These are phyloP conservation scores for Lachancea sp. DNA, from an alignment of 805 yeast genomes.

Conservation along the genomic window DNA sequence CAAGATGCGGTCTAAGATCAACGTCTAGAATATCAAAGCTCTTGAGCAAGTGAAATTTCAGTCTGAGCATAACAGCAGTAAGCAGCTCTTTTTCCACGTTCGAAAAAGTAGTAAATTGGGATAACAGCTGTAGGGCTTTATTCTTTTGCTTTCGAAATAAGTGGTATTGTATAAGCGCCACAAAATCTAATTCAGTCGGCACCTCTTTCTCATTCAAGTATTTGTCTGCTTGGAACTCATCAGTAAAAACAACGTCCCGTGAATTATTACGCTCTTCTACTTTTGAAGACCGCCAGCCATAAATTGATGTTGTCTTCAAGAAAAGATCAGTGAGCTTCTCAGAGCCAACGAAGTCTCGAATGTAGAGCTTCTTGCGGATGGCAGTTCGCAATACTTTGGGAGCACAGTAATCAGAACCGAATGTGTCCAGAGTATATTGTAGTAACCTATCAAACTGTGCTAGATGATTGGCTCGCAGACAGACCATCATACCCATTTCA, in stretches of 20 bases:
- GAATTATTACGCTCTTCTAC: not conserved
- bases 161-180: constrained; percentile 24
- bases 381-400: constrained; percentile 35
- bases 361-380: constrained; percentile 30
- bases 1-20: constrained; percentile 12
- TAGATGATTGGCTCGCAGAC: constrained; percentile 32
- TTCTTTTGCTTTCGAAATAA: constrained; percentile 15
- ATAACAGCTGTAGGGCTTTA: constrained; percentile 20
- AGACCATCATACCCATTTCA: constrained; percentile 42
- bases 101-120: constrained; percentile 21
- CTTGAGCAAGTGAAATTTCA: constrained; percentile 22
- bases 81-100: constrained; percentile 15
- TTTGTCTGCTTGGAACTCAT: constrained; percentile 28
- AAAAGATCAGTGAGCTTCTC: constrained; percentile 31
- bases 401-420: constrained; percentile 31
- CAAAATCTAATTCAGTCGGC: constrained; percentile 25
- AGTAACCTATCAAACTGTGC: constrained; percentile 35
- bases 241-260: constrained; percentile 14
- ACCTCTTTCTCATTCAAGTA: constrained; percentile 27
- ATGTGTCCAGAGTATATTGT: constrained; percentile 24
- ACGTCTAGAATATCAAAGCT: constrained; percentile 21
- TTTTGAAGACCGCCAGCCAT: constrained; percentile 20
- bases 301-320: constrained; percentile 22
- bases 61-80: constrained; percentile 17
- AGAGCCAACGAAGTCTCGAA: constrained; percentile 27